Base-by-base conservation (phyloP, 2,329 filamentous ascomycete genomes). In the Tolypocladium guangdongense region DNA sequence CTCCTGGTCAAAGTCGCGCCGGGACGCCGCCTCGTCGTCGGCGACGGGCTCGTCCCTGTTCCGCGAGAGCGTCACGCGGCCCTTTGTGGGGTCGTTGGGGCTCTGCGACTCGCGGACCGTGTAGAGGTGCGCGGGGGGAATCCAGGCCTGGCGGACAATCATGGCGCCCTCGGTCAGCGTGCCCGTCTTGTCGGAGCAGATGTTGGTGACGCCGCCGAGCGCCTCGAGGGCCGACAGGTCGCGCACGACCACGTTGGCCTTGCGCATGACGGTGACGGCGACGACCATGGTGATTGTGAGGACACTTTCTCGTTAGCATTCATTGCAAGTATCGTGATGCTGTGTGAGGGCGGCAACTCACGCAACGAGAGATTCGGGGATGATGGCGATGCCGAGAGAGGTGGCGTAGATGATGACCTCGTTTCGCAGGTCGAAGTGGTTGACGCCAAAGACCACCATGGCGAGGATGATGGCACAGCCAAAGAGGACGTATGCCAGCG, bases 401-500 rank as follows among this genome's bases (percentile, higher is more conserved):
- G 78, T 81, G 35, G 77, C 78, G 57, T 81, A 81, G 55, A 81
- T 78, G 55, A 81, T 71, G 56, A 81, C 77, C 56, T 81, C 77
- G 37, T 74, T 73, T 43, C 71, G 67, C 51, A 77, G 66, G 46
- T 74, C 60, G 60, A 80, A 81, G 56, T 75, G 72, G 62, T 81
- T 81, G 51, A 78, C 79, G 0, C 71, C 78, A 62, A 82, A 82
- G 12, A 82, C 79, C 45, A 82, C 74, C 53, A 82, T 73, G 32
- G 78, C 78, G 32, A 82, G 69, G 22, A 81, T 63, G 12, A 81
- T 66, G n/a, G 79, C 88, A 56, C 87, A 83, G 48, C 78, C 83
- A 63, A 92, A 90, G 2, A 93, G 80, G 8, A 87, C 72, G 54
- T 90, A 85, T 12, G 88, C 88, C 55, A 93, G 77, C 60, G 87